phyloP scores from a whole-genome alignment of 1,284 basidiomycete species.

The Malassezia brasiliensis region DNA sequence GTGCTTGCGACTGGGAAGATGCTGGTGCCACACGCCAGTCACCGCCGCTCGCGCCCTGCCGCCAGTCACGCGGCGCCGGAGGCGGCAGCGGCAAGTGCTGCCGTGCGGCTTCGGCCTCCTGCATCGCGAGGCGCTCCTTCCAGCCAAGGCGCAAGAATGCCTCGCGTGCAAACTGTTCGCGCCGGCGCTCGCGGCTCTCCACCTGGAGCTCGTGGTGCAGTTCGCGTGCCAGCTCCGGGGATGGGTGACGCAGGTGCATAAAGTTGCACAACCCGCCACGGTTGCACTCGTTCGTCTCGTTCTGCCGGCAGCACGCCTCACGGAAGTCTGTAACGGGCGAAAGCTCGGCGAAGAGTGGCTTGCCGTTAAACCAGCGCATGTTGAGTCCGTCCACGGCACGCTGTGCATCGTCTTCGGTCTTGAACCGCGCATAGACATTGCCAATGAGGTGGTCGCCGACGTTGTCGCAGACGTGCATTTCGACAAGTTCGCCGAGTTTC shows the following conservation, averaged over 20 bases:
- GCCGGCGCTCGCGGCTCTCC: constrained; percentile 26
- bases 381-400: constrained; percentile 84
- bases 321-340: constrained; percentile 98
- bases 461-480: constrained; percentile 95
- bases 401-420: constrained; percentile 96
- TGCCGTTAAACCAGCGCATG: constrained; percentile 94
- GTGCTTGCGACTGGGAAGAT: neutral
- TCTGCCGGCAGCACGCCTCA: constrained; percentile 92
- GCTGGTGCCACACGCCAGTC: constrained; percentile 12
- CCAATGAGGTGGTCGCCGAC: constrained; percentile 97
- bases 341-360: constrained; percentile 92
- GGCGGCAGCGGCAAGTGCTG: neutral
- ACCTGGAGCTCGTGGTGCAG: constrained; percentile 39
- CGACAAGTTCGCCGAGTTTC: constrained; percentile 88
- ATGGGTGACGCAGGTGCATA: constrained; percentile 65
- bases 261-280: constrained; percentile 78
- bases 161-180: constrained; percentile 16
- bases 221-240: constrained; percentile 24
- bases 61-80: constrained; percentile 6
- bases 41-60: constrained; percentile 11
- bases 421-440: constrained; percentile 95
- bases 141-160: constrained; percentile 15
- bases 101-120: constrained; percentile 10
- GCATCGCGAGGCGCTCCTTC: constrained; percentile 18
- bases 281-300: constrained; percentile 58